Conservation (phyloP, 768 basidiomycete genomes). For the Boletus rubropictus region DNA sequence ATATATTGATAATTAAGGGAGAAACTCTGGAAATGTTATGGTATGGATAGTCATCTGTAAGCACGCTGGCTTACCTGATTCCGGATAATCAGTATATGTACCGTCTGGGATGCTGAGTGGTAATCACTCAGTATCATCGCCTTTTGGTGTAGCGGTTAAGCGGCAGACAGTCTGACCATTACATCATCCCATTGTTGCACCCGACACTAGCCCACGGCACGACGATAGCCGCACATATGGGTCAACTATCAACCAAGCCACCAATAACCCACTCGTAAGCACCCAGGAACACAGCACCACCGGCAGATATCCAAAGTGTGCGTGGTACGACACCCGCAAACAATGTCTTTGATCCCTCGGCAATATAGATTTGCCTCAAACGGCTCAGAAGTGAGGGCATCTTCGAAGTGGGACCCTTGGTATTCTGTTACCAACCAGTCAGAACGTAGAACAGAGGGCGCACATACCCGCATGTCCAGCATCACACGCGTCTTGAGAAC, state of each 20-base stretch:
- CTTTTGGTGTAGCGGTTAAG: too few relatives aligned
- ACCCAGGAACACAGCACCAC: slow-evolving; percentile 96
- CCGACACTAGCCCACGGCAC: too few relatives aligned
- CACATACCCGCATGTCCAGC: slow-evolving; percentile 77
- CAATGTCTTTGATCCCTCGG: slow-evolving; percentile 69
- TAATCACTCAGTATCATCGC: too few relatives aligned
- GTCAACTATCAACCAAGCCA: slow-evolving; percentile 34
- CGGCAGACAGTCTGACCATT: too few relatives aligned
- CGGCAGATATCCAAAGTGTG: slow-evolving; percentile 93
- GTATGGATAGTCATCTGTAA: too few relatives aligned
- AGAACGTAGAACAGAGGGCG: not conserved
- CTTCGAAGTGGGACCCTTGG: slow-evolving; percentile 46
- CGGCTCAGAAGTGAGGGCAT: slow-evolving; percentile 53
- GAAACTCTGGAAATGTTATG: too few relatives aligned
- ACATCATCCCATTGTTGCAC: too few relatives aligned
- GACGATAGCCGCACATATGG: too few relatives aligned
- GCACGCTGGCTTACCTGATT: too few relatives aligned
- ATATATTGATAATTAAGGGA: too few relatives aligned
- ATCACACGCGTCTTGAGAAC: slow-evolving; percentile 97
- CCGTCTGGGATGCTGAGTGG: too few relatives aligned
- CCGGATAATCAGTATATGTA: too few relatives aligned
- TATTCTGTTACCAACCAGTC: not conserved
- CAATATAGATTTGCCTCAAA: slow-evolving; percentile 57
- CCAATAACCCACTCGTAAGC: slow-evolving; percentile 81
- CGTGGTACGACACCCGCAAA: slow-evolving; percentile 87